Evolutionary conservation across 1,284 basidiomycete species (phyloP), one percentile per base, ranked within the genome.

Genomic region (Wolfiporia cocos): DNA sequence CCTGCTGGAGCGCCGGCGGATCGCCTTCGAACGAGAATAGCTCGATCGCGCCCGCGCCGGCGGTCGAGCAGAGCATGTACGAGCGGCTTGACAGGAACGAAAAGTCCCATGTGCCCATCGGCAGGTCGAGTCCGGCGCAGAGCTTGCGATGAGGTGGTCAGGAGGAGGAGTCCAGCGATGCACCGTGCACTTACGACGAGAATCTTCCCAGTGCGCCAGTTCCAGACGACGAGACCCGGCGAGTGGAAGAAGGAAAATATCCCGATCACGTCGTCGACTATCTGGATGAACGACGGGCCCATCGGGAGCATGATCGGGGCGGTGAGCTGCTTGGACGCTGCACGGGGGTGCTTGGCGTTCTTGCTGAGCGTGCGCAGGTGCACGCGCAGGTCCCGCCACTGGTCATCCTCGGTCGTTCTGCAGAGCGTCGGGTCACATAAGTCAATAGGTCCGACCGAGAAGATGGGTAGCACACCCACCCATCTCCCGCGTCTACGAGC

Each of bases 211-310:
- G 64, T 67, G 46, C 56, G 66, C 77, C 78, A 80, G 42, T 76
- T 71, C 74, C 74, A 80, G 18, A 79, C 58, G 20, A 71, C 46
- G 7, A 78, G 55, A 0, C 66, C 59, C 1, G 62, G 64, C 2
- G 51, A 57, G 1, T 60, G 54, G 1, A 61, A 43, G 49, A 59
- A 66, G 40, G 65, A 66, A 56, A 73, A 69, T 39, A 76, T 56
- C 6, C 68, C 74, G 30, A 79, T 51, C 18, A 76, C 57, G 39
- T 80, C 77, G 23, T 71, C 66, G 5, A 68, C 74, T 35, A 79
- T 64, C 51, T 77, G 72, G 4, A 78, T 57, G 45, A 68, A 65
- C 12, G 65, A 66, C 24, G 49, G 62, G 17, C 48, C 49, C 17
- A 63, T 51, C 24, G 69, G 49, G 19, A 57, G 48, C 3, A 65